Conservation (phyloP, 164 flowering plant species). For the Aristolochia fimbriata region DNA sequence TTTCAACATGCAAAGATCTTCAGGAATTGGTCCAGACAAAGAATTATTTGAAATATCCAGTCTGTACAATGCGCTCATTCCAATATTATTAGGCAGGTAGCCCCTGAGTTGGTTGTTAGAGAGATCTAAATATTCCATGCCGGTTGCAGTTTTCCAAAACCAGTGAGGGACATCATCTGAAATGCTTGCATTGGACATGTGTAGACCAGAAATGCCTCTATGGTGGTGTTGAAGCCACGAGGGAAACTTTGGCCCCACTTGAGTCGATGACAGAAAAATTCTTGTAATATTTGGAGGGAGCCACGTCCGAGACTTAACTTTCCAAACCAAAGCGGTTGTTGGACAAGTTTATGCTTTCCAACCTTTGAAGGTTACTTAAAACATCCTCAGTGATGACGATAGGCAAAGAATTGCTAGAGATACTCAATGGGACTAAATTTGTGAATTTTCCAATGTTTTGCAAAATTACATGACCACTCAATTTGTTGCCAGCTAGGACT, state of each 20-base stretch:
- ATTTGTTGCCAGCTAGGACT: no score
- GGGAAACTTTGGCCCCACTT: not conserved
- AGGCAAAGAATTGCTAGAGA: no score
- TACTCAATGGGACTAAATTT: no score
- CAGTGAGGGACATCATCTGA: conserved; percentile 7
- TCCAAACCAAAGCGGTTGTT: not conserved
- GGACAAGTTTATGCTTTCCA: no score
- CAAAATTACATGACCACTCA: no score
- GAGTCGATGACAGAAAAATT: no score
- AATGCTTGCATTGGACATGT: conserved; percentile 3
- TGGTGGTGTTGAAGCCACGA: conserved; percentile 6
- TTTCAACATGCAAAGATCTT: no score
- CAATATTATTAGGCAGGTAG: no score
- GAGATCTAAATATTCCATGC: not conserved
- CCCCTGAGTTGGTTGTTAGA: no score
- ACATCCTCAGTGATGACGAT: no score
- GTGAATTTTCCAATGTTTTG: no score
- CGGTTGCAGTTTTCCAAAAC: conserved; percentile 4
- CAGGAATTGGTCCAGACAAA: conserved; percentile 15
- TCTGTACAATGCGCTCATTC: not conserved
- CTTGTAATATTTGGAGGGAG: conserved; percentile 8
- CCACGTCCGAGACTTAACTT: conserved; percentile 5
- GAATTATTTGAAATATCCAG: conserved; percentile 5
- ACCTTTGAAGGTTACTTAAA: no score
- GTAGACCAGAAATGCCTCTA: not conserved